phyloP scores from a whole-genome alignment of 257 asterid species.

The Jaltomata sinuosa region DNA sequence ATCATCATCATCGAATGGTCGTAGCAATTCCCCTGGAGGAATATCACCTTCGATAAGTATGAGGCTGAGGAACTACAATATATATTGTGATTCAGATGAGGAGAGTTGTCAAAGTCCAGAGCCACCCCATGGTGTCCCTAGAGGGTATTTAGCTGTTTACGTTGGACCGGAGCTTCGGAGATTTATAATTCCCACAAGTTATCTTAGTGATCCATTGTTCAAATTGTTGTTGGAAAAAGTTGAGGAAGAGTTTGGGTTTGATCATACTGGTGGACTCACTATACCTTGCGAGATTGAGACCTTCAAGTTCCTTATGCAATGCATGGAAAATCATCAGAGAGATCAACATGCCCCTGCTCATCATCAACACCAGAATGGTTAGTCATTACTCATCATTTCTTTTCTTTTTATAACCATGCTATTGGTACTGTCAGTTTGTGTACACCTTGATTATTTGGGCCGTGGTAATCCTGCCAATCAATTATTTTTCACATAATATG shows the following conservation, averaged over 20 bases:
- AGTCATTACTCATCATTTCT: background rate
- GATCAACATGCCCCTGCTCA: background rate
- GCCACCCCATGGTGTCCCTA: slow-evolving; percentile 26
- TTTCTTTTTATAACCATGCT: too few species aligned
- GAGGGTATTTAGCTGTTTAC: slow-evolving; percentile 34
- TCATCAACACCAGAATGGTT: background rate
- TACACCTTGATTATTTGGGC: background rate
- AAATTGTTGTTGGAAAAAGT: slow-evolving; percentile 49
- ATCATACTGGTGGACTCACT: slow-evolving; percentile 52
- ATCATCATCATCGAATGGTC: background rate
- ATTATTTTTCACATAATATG: too few species aligned
- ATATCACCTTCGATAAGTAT: slow-evolving; percentile 27
- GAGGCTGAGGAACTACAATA: slow-evolving; percentile 13
- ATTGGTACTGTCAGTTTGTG: too few species aligned
- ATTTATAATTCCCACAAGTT: slow-evolving; percentile 56
- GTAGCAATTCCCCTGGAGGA: slow-evolving; percentile 3
- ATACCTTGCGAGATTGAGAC: slow-evolving; percentile 57
- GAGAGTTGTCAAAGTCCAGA: slow-evolving; percentile 34
- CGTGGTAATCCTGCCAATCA: background rate
- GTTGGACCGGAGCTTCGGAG: slow-evolving; percentile 47
- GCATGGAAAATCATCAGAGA: slow-evolving; percentile 36
- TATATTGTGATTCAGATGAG: slow-evolving; percentile 26
- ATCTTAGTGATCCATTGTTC: slow-evolving; percentile 51
- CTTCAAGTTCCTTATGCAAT: slow-evolving; percentile 30
- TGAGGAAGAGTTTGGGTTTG: slow-evolving; percentile 77